Evolutionary conservation across 2,329 filamentous ascomycete genomes (phyloP).

Genomic region (Dendryphion nanum): DNA sequence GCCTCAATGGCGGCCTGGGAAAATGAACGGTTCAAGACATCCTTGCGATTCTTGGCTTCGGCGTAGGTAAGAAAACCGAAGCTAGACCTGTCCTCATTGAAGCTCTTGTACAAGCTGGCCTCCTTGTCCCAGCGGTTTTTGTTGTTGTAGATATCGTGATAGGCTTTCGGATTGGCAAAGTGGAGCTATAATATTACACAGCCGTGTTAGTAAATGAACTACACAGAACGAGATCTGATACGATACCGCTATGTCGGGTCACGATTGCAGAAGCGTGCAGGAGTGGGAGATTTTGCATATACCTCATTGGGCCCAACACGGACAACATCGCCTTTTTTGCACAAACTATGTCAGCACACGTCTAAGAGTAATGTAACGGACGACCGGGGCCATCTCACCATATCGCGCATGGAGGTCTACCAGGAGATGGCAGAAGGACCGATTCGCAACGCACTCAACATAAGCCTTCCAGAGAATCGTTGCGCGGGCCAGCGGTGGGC

Average conservation of each 20-base stretch:
- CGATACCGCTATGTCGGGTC: too few relatives aligned
- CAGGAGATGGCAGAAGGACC: slow-evolving; percentile 27
- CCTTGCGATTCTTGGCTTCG: slow-evolving; percentile 42
- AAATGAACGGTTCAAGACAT: slow-evolving; percentile 44
- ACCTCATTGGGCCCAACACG: slow-evolving; percentile 31
- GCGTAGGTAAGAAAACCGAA: slow-evolving; percentile 43
- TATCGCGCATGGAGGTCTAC: slow-evolving; percentile 25
- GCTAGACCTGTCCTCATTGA: slow-evolving; percentile 43
- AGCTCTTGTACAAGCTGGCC: slow-evolving; percentile 37
- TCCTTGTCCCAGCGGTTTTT: slow-evolving; percentile 46
- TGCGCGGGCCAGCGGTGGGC: slow-evolving; percentile 30
- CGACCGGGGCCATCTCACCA: slow-evolving; percentile 13
- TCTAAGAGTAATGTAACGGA: neutral
- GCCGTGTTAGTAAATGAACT: too few relatives aligned
- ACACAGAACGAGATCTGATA: too few relatives aligned
- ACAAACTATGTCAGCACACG: slow-evolving; percentile 11
- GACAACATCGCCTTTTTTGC: slow-evolving; percentile 20
- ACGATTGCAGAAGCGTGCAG: neutral
- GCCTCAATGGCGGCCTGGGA: slow-evolving; percentile 39
- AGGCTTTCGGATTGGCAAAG: slow-evolving; percentile 43
- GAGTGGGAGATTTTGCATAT: neutral
- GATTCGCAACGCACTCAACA: slow-evolving; percentile 22
- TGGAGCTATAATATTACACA: slow-evolving; percentile 34
- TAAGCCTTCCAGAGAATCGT: slow-evolving; percentile 31
- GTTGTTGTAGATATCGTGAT: slow-evolving; percentile 45